Evolutionary conservation across 202 grass and related monocot species (phyloP).

Genomic region (Zoysia matrella): DNA sequence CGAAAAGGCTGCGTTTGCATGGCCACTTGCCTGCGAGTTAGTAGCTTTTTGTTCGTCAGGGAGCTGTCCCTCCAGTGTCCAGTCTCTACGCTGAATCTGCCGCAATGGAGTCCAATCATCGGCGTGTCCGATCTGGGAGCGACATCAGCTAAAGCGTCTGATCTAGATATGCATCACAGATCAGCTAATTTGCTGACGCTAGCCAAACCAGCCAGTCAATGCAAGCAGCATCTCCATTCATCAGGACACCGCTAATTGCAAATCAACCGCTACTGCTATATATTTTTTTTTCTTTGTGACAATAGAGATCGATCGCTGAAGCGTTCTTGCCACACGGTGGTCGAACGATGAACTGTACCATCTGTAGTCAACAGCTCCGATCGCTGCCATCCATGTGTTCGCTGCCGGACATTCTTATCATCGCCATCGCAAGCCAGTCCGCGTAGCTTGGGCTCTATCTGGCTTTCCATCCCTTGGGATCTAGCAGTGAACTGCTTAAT

Average conservation of each 20-base stretch:
- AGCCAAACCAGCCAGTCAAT: too few species aligned
- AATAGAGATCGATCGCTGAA: background rate
- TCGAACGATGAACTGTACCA: background rate
- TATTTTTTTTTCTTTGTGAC: too few species aligned
- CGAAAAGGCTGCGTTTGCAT: slow-evolving; percentile 16
- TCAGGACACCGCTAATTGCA: background rate
- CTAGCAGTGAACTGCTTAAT: too few species aligned
- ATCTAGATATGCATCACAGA: background rate
- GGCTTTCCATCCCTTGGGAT: too few species aligned
- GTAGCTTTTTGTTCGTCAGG: background rate
- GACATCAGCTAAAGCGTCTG: slow-evolving; percentile 7
- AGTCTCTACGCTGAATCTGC: background rate
- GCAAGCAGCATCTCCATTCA: too few species aligned
- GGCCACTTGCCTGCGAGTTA: slow-evolving; percentile 16
- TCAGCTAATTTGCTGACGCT: background rate
- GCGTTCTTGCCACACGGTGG: background rate
- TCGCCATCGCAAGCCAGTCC: background rate
- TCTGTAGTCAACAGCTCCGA: background rate
- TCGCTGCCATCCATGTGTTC: background rate
- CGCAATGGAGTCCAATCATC: background rate
- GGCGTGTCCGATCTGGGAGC: slow-evolving; percentile 12
- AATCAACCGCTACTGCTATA: too few species aligned
- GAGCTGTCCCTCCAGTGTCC: slow-evolving; percentile 2
- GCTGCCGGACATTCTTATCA: background rate
- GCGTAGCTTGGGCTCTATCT: background rate